Evolutionary conservation across 805 yeast species (phyloP), one percentile per base, ranked within the genome.

Genomic region (Metschnikowia shivogae): DNA sequence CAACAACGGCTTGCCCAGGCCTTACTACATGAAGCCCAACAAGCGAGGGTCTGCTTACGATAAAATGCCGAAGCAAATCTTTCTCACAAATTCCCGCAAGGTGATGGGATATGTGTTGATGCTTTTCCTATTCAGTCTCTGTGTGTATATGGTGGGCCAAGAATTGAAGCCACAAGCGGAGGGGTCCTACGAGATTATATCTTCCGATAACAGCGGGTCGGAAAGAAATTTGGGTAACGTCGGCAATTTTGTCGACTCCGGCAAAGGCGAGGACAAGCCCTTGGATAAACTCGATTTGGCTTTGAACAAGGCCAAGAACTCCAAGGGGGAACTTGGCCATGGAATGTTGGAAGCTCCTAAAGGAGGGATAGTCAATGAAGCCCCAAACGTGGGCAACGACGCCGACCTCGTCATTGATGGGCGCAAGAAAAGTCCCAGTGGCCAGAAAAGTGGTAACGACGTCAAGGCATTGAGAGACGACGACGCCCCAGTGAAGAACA

Each of bases 311-410:
- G 73, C 70, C 6, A 59, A 61, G 36, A 68, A 66, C 34, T 61
- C 70, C 6, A 63, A 67, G 46, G 75, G 73, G 4, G 68, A 68
- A 36, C 61, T 60, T 36, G 73, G 73, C 4, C 45, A 57, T 31
- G 75, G 73, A 2, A 66, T 71, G 4, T 56, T 55, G 13, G 74
- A 71, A 44, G 76, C 76, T 3, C 76, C 76, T 10, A 69, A 67
- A 53, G 76, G 76, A 11, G 76, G 76, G 2, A 59, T 70, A 45
- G 76, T 74, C 33, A 71, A 71, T 54, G 76, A 71, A 52, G 75
- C 68, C 1, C 68, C 70, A 14, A 46, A 69, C 1, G 76, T 71
- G 1, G 75, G 75, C 6, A 66, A 59, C 40, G 70, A 69, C 48
- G 72, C 65, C 45, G 72, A 47, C n/a, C 49, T 50, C 29, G 44